Percentiles rank a stretch among this genome's conserved stretches.
phyloP scores from a whole-genome alignment of 345 rosid species.

The Adansonia digitata region DNA sequence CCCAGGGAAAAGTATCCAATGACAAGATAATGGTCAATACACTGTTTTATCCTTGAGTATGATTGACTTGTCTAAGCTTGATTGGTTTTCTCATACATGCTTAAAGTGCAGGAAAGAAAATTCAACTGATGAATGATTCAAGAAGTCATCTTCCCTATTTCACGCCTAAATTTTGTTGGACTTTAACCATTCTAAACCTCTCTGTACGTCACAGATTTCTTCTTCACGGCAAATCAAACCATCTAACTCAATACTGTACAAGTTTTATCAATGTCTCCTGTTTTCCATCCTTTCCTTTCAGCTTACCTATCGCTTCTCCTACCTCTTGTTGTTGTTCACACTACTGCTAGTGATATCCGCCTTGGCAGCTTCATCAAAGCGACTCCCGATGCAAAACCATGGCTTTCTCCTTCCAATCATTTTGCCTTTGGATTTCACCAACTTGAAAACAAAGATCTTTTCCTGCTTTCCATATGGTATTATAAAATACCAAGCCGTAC shows the following conservation, averaged over 20 bases:
- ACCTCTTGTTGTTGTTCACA: background rate
- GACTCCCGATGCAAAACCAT: background rate
- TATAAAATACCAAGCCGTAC: conserved; percentile 24
- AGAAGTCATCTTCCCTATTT: no score
- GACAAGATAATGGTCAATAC: no score
- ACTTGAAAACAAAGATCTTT: conserved; percentile 4
- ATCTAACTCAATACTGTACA: background rate
- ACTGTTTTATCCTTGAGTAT: no score
- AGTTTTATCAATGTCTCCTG: background rate
- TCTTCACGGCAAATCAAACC: no score
- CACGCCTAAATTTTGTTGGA: background rate
- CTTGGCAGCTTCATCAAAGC: conserved; percentile 7
- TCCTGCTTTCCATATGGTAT: conserved; percentile 22
- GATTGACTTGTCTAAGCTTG: background rate
- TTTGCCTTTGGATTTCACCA: conserved; percentile 3
- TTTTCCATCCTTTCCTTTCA: background rate
- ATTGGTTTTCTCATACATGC: background rate
- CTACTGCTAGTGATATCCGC: background rate
- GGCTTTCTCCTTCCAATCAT: conserved; percentile 26
- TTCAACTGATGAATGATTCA: no score
- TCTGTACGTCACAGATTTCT: background rate
- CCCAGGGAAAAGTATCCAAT: no score
- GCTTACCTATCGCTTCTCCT: background rate
- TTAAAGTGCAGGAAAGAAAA: background rate
- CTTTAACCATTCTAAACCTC: background rate